Base-by-base conservation (phyloP, 805 yeast species). In the Candida coleopterorum region DNA sequence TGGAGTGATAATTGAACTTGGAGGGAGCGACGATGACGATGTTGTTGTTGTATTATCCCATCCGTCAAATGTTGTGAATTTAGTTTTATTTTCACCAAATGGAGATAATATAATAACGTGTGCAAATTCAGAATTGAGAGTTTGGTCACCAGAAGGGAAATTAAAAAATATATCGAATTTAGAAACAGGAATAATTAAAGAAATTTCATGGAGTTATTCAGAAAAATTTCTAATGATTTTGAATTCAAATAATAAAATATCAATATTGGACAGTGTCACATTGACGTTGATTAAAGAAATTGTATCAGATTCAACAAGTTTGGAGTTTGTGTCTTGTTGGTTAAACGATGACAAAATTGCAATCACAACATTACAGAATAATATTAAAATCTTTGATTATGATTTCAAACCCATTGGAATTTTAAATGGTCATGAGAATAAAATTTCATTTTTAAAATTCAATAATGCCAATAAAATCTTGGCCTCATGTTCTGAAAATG, bases 131-230 rank as follows among this genome's bases (percentile, higher is more conserved):
- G 90, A 83, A 47, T 49, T 88, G 7, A 62, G 90, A 38, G 64
- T 85, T n/a, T 88, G 95, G 95, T 72, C 79, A 9, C 66, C 74
- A 0, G 81, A 77, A 32, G 95, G 95, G 0, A 70, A 72, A 21
- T 62, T 86, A 25, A 65, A 74, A 40, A 80, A 77, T 41, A 52
- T 66, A 12, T 63, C 63, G 24, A 62, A 56, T 35, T 47, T 39
- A 18, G 34, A 34, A 16, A 29, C 24, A 21, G 16, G 37, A 6
- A 34, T 89, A 0, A 68, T 87, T 1, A 48, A 77, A 8, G 52
- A 68, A 2, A 58, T 83, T 4, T 55, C 64, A 37, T 87, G 95
- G 95, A 80, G 75, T 39, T 55, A 61, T 7, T 60, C 69, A 12
- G 78, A 81, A 2, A 62, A 69, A 8, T 70, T 69, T 49, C 53